Conservation (phyloP, 1,284 basidiomycete species). For the Athelia sp. region DNA sequence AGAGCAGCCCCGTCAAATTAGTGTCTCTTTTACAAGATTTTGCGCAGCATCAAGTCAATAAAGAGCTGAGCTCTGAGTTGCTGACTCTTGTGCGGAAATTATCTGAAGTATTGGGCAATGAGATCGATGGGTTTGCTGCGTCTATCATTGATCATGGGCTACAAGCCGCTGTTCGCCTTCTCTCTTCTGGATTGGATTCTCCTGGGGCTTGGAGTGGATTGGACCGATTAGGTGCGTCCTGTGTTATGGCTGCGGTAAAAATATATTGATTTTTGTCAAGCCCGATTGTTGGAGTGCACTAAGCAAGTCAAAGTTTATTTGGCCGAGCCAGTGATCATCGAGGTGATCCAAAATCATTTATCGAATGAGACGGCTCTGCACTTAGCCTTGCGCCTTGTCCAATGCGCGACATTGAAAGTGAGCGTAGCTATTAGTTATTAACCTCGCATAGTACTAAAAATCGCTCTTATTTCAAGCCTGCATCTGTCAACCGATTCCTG, state of each 20-base stretch:
- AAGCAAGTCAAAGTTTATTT: conserved; percentile 49
- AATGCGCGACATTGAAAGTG: conserved; percentile 56
- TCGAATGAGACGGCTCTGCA: conserved; percentile 36
- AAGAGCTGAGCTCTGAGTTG: conserved; percentile 19
- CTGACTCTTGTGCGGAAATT: conserved; percentile 24
- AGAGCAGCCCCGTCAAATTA: no score
- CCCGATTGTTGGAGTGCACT: conserved; percentile 21
- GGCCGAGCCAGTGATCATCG: conserved; percentile 71
- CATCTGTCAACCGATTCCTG: conserved; percentile 56
- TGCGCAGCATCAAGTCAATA: not conserved
- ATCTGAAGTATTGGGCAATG: conserved; percentile 13
- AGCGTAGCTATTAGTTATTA: conserved; percentile 12
- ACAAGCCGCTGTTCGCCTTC: conserved; percentile 41
- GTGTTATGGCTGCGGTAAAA: not conserved
- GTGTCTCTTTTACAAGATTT: not conserved
- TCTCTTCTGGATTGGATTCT: conserved; percentile 26
- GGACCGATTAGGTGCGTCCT: conserved; percentile 34
- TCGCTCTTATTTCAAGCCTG: conserved; percentile 33
- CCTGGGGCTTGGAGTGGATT: conserved; percentile 20
- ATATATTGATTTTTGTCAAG: conserved; percentile 16
- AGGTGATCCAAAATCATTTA: conserved; percentile 60
- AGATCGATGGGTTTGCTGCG: conserved; percentile 21
- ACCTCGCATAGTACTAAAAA: conserved; percentile 4
- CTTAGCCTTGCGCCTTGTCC: conserved; percentile 43
- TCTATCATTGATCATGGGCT: conserved; percentile 39